These are phyloP conservation scores for Saturnispora kantuleensis DNA, from an alignment of 805 yeast genomes.

Conservation along the genomic window DNA sequence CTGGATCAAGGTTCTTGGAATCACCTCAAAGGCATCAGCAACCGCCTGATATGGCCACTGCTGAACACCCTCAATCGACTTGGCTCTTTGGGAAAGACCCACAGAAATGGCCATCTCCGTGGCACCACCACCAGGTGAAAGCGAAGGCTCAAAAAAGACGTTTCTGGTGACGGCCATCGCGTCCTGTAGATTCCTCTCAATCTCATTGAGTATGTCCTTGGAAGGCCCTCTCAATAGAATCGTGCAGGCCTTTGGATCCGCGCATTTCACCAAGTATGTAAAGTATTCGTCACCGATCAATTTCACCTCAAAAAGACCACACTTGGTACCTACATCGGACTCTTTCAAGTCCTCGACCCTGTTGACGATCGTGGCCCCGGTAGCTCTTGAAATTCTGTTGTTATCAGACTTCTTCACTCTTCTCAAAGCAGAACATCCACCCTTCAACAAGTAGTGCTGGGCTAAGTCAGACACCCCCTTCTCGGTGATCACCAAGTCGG, in stretches of 20 bases:
- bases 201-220: slow-evolving; percentile 90
- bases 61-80: slow-evolving; percentile 83
- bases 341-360: slow-evolving; percentile 92
- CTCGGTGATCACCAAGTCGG: slow-evolving; percentile 92
- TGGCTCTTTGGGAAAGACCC: slow-evolving; percentile 79
- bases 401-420: slow-evolving; percentile 93
- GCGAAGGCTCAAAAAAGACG: slow-evolving; percentile 86
- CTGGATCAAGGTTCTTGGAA: slow-evolving; percentile 94
- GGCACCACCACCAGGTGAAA: slow-evolving; percentile 99
- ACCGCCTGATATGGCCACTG: slow-evolving; percentile 99
- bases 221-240: slow-evolving; percentile 91
- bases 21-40: slow-evolving; percentile 97
- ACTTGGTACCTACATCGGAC: slow-evolving; percentile 75
- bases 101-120: slow-evolving; percentile 98
- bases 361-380: slow-evolving; percentile 96
- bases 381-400: slow-evolving; percentile 92
- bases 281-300: slow-evolving; percentile 96
- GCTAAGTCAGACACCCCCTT: slow-evolving; percentile 98
- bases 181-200: slow-evolving; percentile 94
- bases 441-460: slow-evolving; percentile 89
- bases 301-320: slow-evolving; percentile 89
- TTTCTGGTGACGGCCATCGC: slow-evolving; percentile 98
- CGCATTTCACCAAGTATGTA: slow-evolving; percentile 72
- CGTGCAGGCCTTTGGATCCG: slow-evolving; percentile 88
- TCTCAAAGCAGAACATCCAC: slow-evolving; percentile 86